Evolutionary conservation across 306 rosid species (phyloP).

Genomic region (Trifolium dubium): DNA sequence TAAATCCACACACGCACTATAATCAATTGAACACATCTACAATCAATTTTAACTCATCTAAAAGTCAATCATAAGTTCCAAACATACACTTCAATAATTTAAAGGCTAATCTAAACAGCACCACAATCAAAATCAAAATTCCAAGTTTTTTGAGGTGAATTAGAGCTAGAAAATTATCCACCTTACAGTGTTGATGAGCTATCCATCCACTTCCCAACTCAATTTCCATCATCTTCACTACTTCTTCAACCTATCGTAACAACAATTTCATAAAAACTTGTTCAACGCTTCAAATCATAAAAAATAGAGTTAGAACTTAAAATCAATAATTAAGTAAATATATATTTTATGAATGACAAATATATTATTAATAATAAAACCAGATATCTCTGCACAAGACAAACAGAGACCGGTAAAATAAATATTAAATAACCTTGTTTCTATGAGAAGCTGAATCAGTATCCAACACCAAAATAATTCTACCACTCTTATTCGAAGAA

Average conservation of each 20-base stretch:
- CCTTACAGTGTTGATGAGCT: conserved; percentile 68
- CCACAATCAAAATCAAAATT: neutral
- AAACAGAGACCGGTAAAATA: too few species aligned
- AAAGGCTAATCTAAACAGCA: neutral
- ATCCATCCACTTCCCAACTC: conserved; percentile 83
- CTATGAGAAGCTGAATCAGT: conserved; percentile 60
- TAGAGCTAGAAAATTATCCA: conserved; percentile 32
- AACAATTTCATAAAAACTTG: neutral
- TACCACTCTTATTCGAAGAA: conserved; percentile 39
- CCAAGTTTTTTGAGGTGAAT: conserved; percentile 4
- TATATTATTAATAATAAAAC: too few species aligned
- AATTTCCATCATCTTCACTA: conserved; percentile 75
- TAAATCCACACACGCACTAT: too few species aligned
- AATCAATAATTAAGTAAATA: neutral
- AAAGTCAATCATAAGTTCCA: too few species aligned
- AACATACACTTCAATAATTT: neutral
- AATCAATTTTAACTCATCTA: too few species aligned
- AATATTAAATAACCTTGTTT: conserved; percentile 57
- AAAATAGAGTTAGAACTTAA: neutral
- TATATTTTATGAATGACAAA: too few species aligned
- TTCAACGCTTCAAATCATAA: neutral
- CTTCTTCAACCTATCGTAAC: conserved; percentile 62
- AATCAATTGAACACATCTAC: too few species aligned
- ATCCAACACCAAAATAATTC: conserved; percentile 62
- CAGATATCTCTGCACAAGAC: too few species aligned